These are phyloP conservation scores for Cryptosporidium muris DNA, from an alignment of 169 alveolate species.

Conservation along the genomic window DNA sequence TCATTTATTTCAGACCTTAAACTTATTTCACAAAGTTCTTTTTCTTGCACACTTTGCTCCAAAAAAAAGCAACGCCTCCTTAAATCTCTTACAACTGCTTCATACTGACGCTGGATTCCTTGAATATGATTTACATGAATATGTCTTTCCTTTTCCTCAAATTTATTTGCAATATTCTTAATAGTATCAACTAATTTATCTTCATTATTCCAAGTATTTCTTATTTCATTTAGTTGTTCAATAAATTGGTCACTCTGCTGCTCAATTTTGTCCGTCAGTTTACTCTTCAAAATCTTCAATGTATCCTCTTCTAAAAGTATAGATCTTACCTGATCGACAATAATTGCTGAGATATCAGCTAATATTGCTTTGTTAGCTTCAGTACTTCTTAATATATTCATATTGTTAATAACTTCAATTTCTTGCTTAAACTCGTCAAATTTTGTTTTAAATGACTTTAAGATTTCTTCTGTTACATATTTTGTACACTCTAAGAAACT, in stretches of 20 bases:
- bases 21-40: slow-evolving; percentile 15
- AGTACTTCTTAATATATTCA: slow-evolving; percentile 12
- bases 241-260: not conserved
- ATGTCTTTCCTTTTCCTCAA: slow-evolving; percentile 7
- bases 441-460: slow-evolving; percentile 11
- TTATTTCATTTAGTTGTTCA: slow-evolving; percentile 5
- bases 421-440: slow-evolving; percentile 2
- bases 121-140: slow-evolving; percentile 10
- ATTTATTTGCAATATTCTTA: not conserved
- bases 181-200: not conserved
- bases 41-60: slow-evolving; percentile 22
- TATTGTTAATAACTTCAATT: slow-evolving; percentile 7
- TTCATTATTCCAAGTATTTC: not conserved
- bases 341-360: not conserved
- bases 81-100: slow-evolving; percentile 51
- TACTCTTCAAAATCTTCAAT: not conserved
- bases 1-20: slow-evolving; percentile 2
- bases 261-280: not conserved
- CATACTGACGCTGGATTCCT: slow-evolving; percentile 47
- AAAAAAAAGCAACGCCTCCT: slow-evolving; percentile 16
- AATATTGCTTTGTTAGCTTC: slow-evolving; percentile 4
- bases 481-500: not conserved
- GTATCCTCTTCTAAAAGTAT: too few species aligned
- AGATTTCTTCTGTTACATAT: not conserved
- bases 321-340: not conserved